phyloP scores from a whole-genome alignment of 768 basidiomycete genomes.

The Pilatotrama ljubarskyi region DNA sequence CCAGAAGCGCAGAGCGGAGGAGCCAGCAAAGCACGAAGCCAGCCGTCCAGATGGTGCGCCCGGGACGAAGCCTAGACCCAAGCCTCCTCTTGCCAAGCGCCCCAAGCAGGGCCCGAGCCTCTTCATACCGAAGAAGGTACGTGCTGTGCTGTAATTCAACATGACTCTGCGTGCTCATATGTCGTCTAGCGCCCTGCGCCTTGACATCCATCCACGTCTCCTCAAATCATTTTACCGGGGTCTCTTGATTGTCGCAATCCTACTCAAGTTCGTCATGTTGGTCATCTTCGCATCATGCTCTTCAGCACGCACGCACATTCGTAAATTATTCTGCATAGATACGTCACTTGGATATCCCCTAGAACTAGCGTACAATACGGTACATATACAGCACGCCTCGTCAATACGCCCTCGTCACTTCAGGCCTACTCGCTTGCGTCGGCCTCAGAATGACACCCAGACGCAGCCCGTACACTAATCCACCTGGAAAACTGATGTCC shows the following conservation, averaged over 20 bases:
- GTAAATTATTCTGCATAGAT: constrained; percentile 8
- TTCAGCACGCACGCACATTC: constrained; percentile 1
- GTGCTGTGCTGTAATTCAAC: background rate
- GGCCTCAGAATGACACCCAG: no score
- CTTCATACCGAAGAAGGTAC: constrained; percentile 63
- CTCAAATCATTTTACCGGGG: background rate
- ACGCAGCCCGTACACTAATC: no score
- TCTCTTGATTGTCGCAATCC: background rate
- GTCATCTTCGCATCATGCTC: background rate
- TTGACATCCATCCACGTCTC: background rate
- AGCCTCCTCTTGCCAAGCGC: constrained; percentile 36
- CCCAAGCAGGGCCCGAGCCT: constrained; percentile 45
- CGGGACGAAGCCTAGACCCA: constrained; percentile 24
- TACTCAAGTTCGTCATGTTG: background rate
- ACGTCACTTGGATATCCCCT: background rate
- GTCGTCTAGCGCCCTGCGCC: background rate
- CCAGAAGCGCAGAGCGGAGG: constrained; percentile 20
- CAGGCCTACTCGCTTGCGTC: background rate
- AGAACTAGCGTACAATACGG: background rate
- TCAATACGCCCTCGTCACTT: background rate
- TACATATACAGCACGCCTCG: background rate
- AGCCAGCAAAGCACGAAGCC: constrained; percentile 12
- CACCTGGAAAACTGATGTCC: no score
- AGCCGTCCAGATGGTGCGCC: background rate
- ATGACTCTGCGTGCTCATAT: background rate